phyloP scores from a whole-genome alignment of 164 flowering plant species.

The Malania oleifera region DNA sequence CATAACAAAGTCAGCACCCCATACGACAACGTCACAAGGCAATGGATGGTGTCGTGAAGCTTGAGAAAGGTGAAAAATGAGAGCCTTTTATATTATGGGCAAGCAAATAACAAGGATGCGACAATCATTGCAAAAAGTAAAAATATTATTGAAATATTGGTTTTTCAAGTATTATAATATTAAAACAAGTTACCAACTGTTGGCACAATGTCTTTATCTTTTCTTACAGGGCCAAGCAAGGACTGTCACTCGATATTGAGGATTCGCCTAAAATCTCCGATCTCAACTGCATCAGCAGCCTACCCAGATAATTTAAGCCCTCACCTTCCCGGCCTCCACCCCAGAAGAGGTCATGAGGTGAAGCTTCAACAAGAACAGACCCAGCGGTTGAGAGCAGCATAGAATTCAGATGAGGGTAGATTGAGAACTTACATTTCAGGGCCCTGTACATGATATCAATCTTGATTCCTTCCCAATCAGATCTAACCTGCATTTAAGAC shows the following conservation, averaged over 20 bases:
- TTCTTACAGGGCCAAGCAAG: conserved; percentile 11
- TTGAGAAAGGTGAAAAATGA: no score
- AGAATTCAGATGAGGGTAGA: conserved; percentile 74
- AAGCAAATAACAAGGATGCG: no score
- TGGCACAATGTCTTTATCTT: neutral
- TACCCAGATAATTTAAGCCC: conserved; percentile 84
- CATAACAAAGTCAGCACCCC: no score
- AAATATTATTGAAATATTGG: no score
- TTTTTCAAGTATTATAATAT: no score
- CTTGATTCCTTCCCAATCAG: conserved; percentile 78
- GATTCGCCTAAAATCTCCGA: conserved; percentile 82
- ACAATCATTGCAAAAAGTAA: no score
- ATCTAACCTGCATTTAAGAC: conserved; percentile 50
- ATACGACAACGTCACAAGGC: no score
- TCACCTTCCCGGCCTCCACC: conserved; percentile 97
- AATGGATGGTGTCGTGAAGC: no score
- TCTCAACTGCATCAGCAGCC: conserved; percentile 84
- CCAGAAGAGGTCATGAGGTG: conserved; percentile 97
- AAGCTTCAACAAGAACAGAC: conserved; percentile 89
- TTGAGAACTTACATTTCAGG: conserved; percentile 85
- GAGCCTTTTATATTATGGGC: no score
- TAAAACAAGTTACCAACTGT: no score
- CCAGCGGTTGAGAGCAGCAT: conserved; percentile 86
- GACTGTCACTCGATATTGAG: conserved; percentile 18
- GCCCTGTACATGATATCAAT: conserved; percentile 84